Conservation (phyloP, 805 yeast species). For the Lachancea sp. region DNA sequence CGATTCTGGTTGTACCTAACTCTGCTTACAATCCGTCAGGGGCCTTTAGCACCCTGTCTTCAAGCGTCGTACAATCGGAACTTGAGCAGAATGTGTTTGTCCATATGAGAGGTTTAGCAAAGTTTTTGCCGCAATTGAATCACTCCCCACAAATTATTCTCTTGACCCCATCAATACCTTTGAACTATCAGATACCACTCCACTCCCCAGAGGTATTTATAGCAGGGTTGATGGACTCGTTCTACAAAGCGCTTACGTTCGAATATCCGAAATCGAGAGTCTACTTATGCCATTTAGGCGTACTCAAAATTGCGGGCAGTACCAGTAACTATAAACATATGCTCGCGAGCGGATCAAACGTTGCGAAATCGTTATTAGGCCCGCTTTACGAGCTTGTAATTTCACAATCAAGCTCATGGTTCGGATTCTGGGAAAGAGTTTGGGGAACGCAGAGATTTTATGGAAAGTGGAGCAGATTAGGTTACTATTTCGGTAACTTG, state of each 20-base stretch:
- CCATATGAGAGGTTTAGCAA: slow-evolving; percentile 19
- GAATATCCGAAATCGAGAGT: slow-evolving; percentile 13
- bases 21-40: slow-evolving; percentile 30
- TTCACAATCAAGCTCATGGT: slow-evolving; percentile 9
- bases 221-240: slow-evolving; percentile 23
- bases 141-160: slow-evolving; percentile 20
- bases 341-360: slow-evolving; percentile 21
- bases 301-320: slow-evolving; percentile 28
- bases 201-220: slow-evolving; percentile 27
- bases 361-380: slow-evolving; percentile 17
- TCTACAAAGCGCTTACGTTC: slow-evolving; percentile 15
- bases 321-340: slow-evolving; percentile 30
- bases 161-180: slow-evolving; percentile 28
- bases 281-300: slow-evolving; percentile 24
- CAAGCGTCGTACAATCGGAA: slow-evolving; percentile 19
- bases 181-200: slow-evolving; percentile 18
- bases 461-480: slow-evolving; percentile 11
- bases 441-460: slow-evolving; percentile 8
- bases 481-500: slow-evolving; percentile 9
- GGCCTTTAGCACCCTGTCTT: slow-evolving; percentile 13
- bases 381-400: slow-evolving; percentile 27
- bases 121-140: slow-evolving; percentile 20
- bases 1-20: slow-evolving; percentile 30
- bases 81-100: slow-evolving; percentile 22
- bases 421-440: slow-evolving; percentile 5